Base-by-base conservation (phyloP, 2,329 filamentous ascomycete genomes). In the Fusarium dimerum region DNA sequence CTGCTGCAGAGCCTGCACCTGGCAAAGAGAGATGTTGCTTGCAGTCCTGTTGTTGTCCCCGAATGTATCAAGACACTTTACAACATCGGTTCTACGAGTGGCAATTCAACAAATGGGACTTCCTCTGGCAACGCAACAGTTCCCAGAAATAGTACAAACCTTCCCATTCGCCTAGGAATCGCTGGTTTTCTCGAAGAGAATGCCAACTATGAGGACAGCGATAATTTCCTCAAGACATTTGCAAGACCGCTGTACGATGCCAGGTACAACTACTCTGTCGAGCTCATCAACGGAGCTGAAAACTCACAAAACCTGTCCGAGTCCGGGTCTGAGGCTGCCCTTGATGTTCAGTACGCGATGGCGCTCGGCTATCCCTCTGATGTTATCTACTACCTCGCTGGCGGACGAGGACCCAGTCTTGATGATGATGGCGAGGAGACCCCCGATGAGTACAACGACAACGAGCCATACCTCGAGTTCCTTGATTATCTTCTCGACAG, bases 381-480 rank as follows among this genome's bases (percentile, higher is more conserved):
- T 7, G 65, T 80, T 4, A 70, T 65, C 2, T 81, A 76, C 60
- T 78, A 77, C 55, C 68, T 72, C 3, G 74, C 75, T 0, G 77
- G 72, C 6, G 78, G 78, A 1, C 71, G 75, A 2, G 76, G 74
- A 12, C 67, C 64, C 5, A 71, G 76, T 53, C 62, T 80, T 8
- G 69, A 72, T 53, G 58, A 68, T 6, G 50, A 71, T 11, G 75
- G 77, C n/a, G 60, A 69, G 2, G 51, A 69, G 1, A 42, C 75
- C 4, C 52, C 66, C 1, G 62, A 60, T 5, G 59, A 66, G 2
- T 56, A 62, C 5, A 64, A 65, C 45, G 66, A 74, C 54, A 85
- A 85, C 62, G 82, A 85, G 66, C 83, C 83, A 0, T 85, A 81
- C 56, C 67, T 85, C 5, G 76, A 79, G 38, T 78, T 81, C 57